Evolutionary conservation across 176 grass and related monocot genomes (phyloP), one percentile per base, ranked within the genome.

Genomic region (Musa acuminata): DNA sequence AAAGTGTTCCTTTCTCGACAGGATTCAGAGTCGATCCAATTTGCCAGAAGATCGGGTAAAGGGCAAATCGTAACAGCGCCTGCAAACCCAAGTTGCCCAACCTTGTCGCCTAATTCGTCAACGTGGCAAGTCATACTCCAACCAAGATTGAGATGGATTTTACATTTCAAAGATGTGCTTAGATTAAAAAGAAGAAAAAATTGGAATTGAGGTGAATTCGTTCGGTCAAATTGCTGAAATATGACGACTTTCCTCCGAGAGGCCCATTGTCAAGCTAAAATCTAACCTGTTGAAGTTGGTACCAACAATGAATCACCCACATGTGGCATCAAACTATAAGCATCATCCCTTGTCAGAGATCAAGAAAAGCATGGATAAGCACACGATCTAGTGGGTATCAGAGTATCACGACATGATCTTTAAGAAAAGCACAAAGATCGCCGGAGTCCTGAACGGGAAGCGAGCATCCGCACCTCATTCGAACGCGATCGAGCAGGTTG

Each of bases 391-490:
- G 29, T 5, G 29, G 29, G 29, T 35, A 4, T 5, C 29, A 35
- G 29, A 35, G 29, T 35, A 35, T 35, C 29, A 0, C 29, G 29
- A 35, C 14, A 58, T 70, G 24, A 25, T 69, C 52, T 57, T 23
- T 17, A 58, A 64, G 24, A 23, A 77, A 51, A 77, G 22, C 19
- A 66, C n/a, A 24, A n/a, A 11, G 8, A 13, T 50, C 8, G 6
- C 48, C 19, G 19, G 20, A 78, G 60, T 57, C 53, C 0, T 53
- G 62, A 52, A 57, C 14, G 29, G 52, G 43, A 17, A 77, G 19
- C 48, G 13, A 62, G 66, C 13, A 71, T 26, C 13, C 69, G 8
- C 48, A 80, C 78, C 68, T 80, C 78, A 80, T 72, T 52, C 69
- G 55, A 72, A 16, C 27, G 54, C 78, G 54, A 80, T 84, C 72